Evolutionary conservation across 495 filamentous ascomycete species (phyloP).

Genomic region (Tuber aestivum): DNA sequence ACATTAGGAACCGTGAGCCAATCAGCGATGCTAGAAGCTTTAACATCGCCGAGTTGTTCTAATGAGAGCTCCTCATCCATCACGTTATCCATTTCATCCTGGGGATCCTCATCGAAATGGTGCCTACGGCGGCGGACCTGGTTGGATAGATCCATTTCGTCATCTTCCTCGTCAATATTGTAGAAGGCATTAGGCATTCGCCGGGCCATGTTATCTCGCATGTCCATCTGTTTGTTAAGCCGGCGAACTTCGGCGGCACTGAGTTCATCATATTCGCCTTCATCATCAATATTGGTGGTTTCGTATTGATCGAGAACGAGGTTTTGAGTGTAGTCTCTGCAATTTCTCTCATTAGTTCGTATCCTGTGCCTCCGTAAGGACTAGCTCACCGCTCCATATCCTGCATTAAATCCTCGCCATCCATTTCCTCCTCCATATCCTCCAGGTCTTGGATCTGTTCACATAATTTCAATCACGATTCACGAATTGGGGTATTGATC

Average conservation of each 20-base stretch:
- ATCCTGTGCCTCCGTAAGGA: not conserved
- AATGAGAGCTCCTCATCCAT: constrained; percentile 92
- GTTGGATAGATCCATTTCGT: constrained; percentile 70
- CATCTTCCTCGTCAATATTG: constrained; percentile 82
- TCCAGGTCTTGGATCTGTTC: constrained; percentile 59
- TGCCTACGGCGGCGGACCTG: constrained; percentile 69
- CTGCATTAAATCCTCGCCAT: constrained; percentile 73
- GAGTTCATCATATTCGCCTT: constrained; percentile 68
- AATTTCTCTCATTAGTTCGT: constrained; percentile 4
- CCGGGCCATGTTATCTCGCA: constrained; percentile 71
- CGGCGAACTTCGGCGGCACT: constrained; percentile 64
- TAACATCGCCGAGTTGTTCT: constrained; percentile 86
- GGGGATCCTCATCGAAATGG: constrained; percentile 90
- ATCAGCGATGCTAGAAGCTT: constrained; percentile 84
- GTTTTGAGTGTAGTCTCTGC: constrained; percentile 40
- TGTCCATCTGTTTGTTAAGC: constrained; percentile 75
- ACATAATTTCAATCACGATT: not conserved
- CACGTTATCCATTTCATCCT: constrained; percentile 75
- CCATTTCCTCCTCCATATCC: constrained; percentile 92
- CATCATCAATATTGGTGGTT: constrained; percentile 70
- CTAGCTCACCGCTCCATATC: constrained; percentile 30
- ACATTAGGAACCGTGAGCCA: constrained; percentile 91
- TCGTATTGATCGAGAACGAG: constrained; percentile 56
- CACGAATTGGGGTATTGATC: not conserved
- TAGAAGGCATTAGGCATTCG: constrained; percentile 79